Evolutionary conservation across 1,284 basidiomycete genomes (phyloP).

Genomic region (Ceratorhiza oryzae-sativae): DNA sequence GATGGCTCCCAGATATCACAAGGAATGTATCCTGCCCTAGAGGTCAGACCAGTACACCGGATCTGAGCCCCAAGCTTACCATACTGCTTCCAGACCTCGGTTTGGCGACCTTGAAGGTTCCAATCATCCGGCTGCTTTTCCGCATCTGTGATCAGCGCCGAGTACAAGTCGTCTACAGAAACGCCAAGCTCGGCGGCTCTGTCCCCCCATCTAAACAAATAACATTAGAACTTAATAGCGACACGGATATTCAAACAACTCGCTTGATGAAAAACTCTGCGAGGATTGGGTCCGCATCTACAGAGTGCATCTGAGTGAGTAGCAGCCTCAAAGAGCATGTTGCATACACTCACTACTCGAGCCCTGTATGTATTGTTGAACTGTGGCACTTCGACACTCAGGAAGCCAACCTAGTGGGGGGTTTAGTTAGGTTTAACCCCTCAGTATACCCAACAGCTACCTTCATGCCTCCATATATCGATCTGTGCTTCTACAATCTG

Average conservation of each 20-base stretch:
- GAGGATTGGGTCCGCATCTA: conserved; percentile 69
- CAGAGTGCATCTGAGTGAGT: background rate
- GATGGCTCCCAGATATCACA: conserved; percentile 60
- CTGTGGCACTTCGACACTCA: conserved; percentile 64
- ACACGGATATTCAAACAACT: conserved; percentile 37
- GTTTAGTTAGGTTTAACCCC: background rate
- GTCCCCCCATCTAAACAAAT: conserved; percentile 43
- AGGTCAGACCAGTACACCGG: background rate
- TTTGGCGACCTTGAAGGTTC: conserved; percentile 69
- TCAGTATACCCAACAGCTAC: conserved; percentile 46
- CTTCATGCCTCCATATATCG: conserved; percentile 71
- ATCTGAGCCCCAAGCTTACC: conserved; percentile 48
- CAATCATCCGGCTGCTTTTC: conserved; percentile 65
- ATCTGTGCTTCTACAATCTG: conserved; percentile 67
- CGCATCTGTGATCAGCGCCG: conserved; percentile 64
- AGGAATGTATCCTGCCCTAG: conserved; percentile 59
- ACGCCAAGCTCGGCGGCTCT: conserved; percentile 59
- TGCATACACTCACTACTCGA: conserved; percentile 61
- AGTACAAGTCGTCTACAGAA: conserved; percentile 58
- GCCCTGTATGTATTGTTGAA: conserved; percentile 63
- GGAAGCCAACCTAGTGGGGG: conserved; percentile 62
- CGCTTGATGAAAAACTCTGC: conserved; percentile 73
- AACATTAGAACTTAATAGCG: background rate
- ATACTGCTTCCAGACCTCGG: conserved; percentile 62
- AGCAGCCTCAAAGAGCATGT: background rate